These are phyloP conservation scores for Fusarium nygamai DNA, from an alignment of 2,329 filamentous ascomycete genomes.

Conservation along the genomic window DNA sequence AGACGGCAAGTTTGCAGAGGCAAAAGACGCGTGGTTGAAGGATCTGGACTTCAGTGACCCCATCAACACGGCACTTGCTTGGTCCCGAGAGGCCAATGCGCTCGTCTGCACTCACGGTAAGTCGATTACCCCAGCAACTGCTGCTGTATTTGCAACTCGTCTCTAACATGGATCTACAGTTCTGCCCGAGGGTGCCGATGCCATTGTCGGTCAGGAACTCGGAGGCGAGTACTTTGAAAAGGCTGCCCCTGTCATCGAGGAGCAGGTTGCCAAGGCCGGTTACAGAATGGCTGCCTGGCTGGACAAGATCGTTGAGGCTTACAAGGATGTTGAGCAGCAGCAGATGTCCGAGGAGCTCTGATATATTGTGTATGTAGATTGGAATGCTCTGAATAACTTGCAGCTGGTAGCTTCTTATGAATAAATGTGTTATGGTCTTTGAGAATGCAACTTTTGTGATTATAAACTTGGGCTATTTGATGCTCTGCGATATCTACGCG, in stretches of 20 bases:
- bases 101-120: slow-evolving; percentile 70
- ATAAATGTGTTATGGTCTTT: background rate
- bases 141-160: background rate
- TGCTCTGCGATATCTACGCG: background rate
- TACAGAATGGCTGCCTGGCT: slow-evolving; percentile 75
- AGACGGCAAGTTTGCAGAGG: slow-evolving; percentile 62
- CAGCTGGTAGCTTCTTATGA: background rate
- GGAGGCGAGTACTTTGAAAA: slow-evolving; percentile 70
- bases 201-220: slow-evolving; percentile 68
- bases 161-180: slow-evolving; percentile 54
- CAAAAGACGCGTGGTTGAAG: slow-evolving; percentile 64
- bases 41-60: slow-evolving; percentile 66
- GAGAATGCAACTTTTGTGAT: background rate
- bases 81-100: slow-evolving; percentile 72
- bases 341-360: slow-evolving; percentile 46
- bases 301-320: slow-evolving; percentile 65
- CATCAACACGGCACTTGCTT: slow-evolving; percentile 65
- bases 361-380: background rate
- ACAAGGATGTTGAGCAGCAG: slow-evolving; percentile 37
- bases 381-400: background rate
- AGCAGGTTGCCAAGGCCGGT: slow-evolving; percentile 74
- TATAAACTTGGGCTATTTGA: background rate
- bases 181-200: slow-evolving; percentile 67
- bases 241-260: slow-evolving; percentile 71
- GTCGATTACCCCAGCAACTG: slow-evolving; percentile 35